Base-by-base conservation (phyloP, 2,329 filamentous ascomycete genomes). In the Cladosporium cucumerinum region DNA sequence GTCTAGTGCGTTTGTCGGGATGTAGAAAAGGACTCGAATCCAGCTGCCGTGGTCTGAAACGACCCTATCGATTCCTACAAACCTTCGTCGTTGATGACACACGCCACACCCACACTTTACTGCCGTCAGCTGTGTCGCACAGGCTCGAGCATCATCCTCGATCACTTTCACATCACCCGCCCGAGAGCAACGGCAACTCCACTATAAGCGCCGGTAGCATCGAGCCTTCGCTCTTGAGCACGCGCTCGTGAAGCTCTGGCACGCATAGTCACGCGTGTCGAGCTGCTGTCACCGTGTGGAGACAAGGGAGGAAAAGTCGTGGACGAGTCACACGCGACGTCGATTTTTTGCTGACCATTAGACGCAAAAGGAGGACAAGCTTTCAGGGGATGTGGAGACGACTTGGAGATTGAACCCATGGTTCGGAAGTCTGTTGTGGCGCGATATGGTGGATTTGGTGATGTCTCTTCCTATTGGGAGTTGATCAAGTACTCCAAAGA, bases 351-450 rank as follows among this genome's bases (percentile, higher is more conserved):
- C 60, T 62, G 60, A 62, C 60, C 60, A 48, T 55, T 62, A 28
- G 48, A 21, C 28, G 55, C 46, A 34, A 62, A 39, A 16, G 59
- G 54, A 54, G 54, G 26, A 23, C 48, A 52, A 59, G 48, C 62
- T 64, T 59, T 16, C 30, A 55, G 55, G 62, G 52, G 14, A 58
- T 58, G 54, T 59, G 54, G 48, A 52, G 71, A 84, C 82, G 71
- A 89, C 87, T 74, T 82, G 86, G 67, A 77, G 76, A 65, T 68
- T 89, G 68, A 80, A 79, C n/a, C 54, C 62, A 64, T 59, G 62
- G 62, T n/a, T 52, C 55, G 54, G 46, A 51, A 64, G 54, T 43
- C 23, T 58, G 32, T 52, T 43, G 43, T 64, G 34, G 62, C 62
- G 46, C 54, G 62, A 51, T 67, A 63, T 61, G 65, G 65, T 62